A percentile compares a stretch with the other conserved stretches of the same genome.
phyloP scores from a whole-genome alignment of 305 asterid species.

The Nicotiana rustica region DNA sequence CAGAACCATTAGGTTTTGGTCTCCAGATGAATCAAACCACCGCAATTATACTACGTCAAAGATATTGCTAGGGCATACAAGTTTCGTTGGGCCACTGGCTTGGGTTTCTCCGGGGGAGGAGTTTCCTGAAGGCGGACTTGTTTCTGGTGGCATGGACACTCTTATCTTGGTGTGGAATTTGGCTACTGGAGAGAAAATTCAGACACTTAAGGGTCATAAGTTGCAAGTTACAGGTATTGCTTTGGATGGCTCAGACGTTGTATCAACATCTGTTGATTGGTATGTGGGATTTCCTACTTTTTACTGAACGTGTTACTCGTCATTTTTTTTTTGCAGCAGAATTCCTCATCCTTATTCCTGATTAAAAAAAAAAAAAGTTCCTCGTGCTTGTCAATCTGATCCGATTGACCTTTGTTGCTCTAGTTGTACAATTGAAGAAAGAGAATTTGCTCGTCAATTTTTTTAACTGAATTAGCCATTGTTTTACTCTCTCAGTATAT shows the following conservation, averaged over 20 bases:
- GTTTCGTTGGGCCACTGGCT: conserved; percentile 94
- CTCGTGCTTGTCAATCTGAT: background rate
- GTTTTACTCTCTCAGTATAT: background rate
- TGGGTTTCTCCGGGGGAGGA: conserved; percentile 84
- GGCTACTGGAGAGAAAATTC: conserved; percentile 79
- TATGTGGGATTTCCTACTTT: conserved; percentile 43
- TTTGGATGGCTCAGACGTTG: conserved; percentile 79
- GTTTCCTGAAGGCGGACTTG: conserved; percentile 84
- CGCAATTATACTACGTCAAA: conserved; percentile 66
- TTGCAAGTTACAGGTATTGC: conserved; percentile 86
- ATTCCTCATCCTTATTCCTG: background rate
- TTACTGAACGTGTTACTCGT: background rate
- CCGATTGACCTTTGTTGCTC: background rate
- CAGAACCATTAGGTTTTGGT: conserved; percentile 85
- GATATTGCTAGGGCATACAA: conserved; percentile 86
- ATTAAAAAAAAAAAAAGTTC: background rate
- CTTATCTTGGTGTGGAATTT: conserved; percentile 82
- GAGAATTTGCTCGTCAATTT: conserved; percentile 2
- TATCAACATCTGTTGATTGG: conserved; percentile 89
- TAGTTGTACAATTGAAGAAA: conserved; percentile 18
- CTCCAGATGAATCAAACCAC: conserved; percentile 60
- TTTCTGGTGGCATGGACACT: conserved; percentile 98
- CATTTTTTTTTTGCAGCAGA: background rate
- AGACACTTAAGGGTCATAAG: conserved; percentile 75
- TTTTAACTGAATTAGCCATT: background rate